Percentiles rank a stretch among this genome's conserved stretches.
phyloP scores from a whole-genome alignment of 176 grass and related monocot genomes.

The Zoysia japonica region DNA sequence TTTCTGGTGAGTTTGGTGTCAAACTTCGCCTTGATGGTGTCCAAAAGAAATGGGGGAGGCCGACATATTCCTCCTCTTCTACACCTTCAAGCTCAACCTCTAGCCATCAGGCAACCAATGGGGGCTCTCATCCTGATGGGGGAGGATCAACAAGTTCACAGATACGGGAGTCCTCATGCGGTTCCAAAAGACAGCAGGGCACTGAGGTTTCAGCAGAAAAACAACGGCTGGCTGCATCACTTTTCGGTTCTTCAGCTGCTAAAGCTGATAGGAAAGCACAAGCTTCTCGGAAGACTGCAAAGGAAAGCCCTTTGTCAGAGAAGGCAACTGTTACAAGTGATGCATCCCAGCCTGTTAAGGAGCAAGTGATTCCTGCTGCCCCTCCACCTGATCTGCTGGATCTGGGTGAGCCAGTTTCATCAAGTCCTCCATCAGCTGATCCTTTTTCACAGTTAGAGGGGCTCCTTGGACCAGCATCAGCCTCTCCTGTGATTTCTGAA shows the following conservation, averaged over 20 bases:
- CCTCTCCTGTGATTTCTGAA: conserved; percentile 31
- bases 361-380: conserved; percentile 54
- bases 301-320: conserved; percentile 50
- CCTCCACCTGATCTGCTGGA: conserved; percentile 92
- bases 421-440: conserved; percentile 47
- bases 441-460: conserved; percentile 90
- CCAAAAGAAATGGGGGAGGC: conserved; percentile 95
- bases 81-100: conserved; percentile 66
- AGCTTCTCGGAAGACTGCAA: conserved; percentile 49
- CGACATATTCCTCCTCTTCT: conserved; percentile 76
- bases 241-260: conserved; percentile 72
- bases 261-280: conserved; percentile 65
- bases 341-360: conserved; percentile 53
- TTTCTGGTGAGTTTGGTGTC: conserved; percentile 65
- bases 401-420: conserved; percentile 61
- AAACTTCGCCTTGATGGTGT: conserved; percentile 94
- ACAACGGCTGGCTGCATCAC: conserved; percentile 82
- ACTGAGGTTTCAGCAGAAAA: conserved; percentile 91
- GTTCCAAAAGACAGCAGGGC: conserved; percentile 64
- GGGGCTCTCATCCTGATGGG: conserved; percentile 50
- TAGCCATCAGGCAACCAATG: conserved; percentile 67
- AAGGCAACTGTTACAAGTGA: conserved; percentile 39
- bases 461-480: conserved; percentile 60
- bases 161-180: conserved; percentile 45
- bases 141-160: conserved; percentile 51